Evolutionary conservation across 2,329 filamentous ascomycete species (phyloP), one percentile per base, ranked within the genome.

Genomic region (Stenocarpella maydis): DNA sequence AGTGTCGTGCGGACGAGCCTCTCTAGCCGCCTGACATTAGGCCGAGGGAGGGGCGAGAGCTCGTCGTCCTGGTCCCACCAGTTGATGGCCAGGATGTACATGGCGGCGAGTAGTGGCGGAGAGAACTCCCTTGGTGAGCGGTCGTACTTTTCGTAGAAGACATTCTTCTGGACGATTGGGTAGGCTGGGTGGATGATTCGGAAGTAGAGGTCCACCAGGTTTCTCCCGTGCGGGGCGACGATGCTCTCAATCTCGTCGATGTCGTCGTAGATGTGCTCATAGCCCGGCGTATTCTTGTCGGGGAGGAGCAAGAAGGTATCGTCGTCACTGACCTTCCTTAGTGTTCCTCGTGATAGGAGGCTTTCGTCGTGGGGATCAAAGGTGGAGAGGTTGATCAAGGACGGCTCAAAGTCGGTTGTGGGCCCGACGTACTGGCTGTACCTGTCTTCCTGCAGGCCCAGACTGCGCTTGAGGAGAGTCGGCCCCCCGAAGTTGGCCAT

Each of bases 311-410:
- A 86, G 82, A 96, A 96, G 68, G 91, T 95, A 78, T 94, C 92
- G 79, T 88, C 80, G 70, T 92, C 88, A 80, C 91, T 92, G 73
- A 95, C 92, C 79, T 92, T 92, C 75, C 93, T 87, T 69, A 95
- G 86, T 6, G 86, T 89, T 37, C 89, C 89, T 74, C 89, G 84
- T 47, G 91, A 87, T 69, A 93, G 85, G 26, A 92, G 87, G 76
- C 91, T 94, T 81, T 95, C 92, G 82, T 95, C 92, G 77, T 92
- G 91, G 37, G 90, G 90, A 80, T 95, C 92, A 78, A 95, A 95
- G 7, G 90, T 86, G 26, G 92, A 94, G 26, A 95, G 85, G 74
- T 93, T 92, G 80, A 95, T 93, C 67, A 96, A 85, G n/a, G 91
- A 91, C 19, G 92, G 91, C 77, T 96, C 93, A 77, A 95, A 93